These are phyloP conservation scores for Quercus rubra DNA, from an alignment of 306 rosid genomes.

Conservation along the genomic window DNA sequence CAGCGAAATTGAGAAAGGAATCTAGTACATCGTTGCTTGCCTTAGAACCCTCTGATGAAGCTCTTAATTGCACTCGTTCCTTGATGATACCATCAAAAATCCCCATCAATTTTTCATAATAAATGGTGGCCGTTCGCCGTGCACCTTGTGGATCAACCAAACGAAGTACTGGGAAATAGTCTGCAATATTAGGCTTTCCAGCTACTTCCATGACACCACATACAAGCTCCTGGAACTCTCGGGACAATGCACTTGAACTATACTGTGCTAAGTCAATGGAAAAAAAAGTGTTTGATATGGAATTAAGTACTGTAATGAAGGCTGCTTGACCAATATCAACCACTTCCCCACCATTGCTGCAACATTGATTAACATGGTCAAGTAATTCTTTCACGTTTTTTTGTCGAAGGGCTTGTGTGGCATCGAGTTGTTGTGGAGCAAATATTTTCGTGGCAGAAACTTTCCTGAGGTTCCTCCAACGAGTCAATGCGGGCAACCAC, in stretches of 20 bases:
- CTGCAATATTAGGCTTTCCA: not conserved
- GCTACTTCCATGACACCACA: not conserved
- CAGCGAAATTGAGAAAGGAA: not conserved
- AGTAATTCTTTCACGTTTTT: conserved; percentile 1
- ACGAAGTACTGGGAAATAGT: conserved; percentile 1
- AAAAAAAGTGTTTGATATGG: not conserved
- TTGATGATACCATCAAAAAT: conserved; percentile 10
- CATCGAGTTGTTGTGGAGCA: not conserved
- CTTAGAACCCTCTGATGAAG: not conserved
- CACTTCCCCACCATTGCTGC: not conserved
- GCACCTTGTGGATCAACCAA: not conserved
- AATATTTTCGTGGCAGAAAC: not conserved
- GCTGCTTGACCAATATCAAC: not conserved
- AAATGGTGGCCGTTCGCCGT: not conserved
- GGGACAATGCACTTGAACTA: not conserved
- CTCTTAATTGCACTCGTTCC: not conserved
- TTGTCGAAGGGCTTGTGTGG: not conserved
- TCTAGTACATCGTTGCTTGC: conserved; percentile 12
- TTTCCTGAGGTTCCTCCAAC: conserved; percentile 6
- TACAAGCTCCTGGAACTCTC: not conserved
- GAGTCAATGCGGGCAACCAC: not conserved
- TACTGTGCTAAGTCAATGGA: not conserved
- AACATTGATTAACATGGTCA: not conserved
- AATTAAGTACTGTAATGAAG: not conserved
- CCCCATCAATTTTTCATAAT: not conserved